Percentiles rank a stretch among this genome's conserved stretches.
Evolutionary conservation across 2,329 filamentous ascomycete genomes (phyloP).

Genomic region (Clarireedia hainanense): DNA sequence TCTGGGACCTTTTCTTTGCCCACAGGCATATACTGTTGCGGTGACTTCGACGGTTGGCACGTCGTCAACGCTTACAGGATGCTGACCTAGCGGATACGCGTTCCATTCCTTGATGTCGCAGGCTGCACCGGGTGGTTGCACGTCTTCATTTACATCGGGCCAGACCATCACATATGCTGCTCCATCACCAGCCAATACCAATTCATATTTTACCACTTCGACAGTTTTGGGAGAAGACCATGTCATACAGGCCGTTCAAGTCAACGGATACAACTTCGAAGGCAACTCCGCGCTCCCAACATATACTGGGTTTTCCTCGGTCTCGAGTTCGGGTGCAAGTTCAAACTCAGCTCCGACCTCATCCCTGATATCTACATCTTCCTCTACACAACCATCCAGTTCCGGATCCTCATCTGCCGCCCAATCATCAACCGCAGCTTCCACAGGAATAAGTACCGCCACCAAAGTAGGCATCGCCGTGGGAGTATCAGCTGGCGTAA

Average conservation of each 20-base stretch:
- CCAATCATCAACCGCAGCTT: not conserved
- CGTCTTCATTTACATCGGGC: not conserved
- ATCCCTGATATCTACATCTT: not conserved
- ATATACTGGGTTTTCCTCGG: not conserved
- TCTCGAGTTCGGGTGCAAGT: not conserved
- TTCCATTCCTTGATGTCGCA: not conserved
- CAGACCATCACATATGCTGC: slow-evolving; percentile 1
- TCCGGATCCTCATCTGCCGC: not conserved
- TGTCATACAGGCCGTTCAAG: not conserved
- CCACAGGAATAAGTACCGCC: not conserved
- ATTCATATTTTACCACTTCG: not conserved
- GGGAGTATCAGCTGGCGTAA: not conserved
- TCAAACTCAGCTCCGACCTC: not conserved
- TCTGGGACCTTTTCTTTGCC: slow-evolving; percentile 5
- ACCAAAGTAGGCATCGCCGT: not conserved
- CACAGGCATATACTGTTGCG: not conserved
- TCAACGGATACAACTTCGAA: slow-evolving; percentile 6
- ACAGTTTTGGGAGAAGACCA: not conserved
- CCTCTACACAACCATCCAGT: not conserved
- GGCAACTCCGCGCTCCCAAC: not conserved
- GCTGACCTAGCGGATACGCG: not conserved
- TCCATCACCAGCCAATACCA: not conserved
- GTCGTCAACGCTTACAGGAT: not conserved
- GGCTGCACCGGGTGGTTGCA: not conserved
- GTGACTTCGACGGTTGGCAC: not conserved